Percentiles rank a stretch among this genome's conserved stretches.
These are phyloP conservation scores for Metschnikowia matae DNA, from an alignment of 805 yeast genomes.

Conservation along the genomic window DNA sequence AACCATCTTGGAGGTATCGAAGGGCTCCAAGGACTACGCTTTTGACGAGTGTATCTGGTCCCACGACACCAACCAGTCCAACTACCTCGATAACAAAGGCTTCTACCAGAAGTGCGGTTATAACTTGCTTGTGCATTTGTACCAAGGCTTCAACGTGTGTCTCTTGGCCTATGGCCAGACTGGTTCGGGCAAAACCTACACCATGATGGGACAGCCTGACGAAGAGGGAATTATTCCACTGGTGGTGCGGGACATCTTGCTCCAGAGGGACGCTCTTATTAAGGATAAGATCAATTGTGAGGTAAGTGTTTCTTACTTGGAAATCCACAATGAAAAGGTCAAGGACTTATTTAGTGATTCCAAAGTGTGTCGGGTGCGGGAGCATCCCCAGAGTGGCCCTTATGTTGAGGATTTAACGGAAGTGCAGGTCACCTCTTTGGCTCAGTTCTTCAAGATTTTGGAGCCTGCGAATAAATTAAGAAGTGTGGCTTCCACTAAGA, in stretches of 20 bases:
- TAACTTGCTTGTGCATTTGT: slow-evolving; percentile 53
- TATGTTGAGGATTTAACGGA: slow-evolving; percentile 67
- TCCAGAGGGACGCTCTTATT: slow-evolving; percentile 34
- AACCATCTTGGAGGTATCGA: slow-evolving; percentile 21
- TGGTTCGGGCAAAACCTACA: slow-evolving; percentile 39
- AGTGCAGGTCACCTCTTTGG: slow-evolving; percentile 42
- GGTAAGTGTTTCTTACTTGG: slow-evolving; percentile 57
- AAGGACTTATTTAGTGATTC: slow-evolving; percentile 49
- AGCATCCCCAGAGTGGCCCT: slow-evolving; percentile 62
- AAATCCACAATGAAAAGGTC: slow-evolving; percentile 75
- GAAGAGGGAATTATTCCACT: slow-evolving; percentile 37
- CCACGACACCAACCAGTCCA: slow-evolving; percentile 24
- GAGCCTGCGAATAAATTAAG: slow-evolving; percentile 51
- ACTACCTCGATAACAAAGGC: slow-evolving; percentile 44
- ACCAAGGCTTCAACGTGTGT: slow-evolving; percentile 41
- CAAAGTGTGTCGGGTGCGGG: slow-evolving; percentile 52
- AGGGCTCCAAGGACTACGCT: slow-evolving; percentile 35
- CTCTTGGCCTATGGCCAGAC: slow-evolving; percentile 43
- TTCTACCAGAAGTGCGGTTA: slow-evolving; percentile 56
- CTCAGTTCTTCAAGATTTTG: slow-evolving; percentile 47
- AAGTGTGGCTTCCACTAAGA: slow-evolving; percentile 67
- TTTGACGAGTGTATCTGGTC: slow-evolving; percentile 57
- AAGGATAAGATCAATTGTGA: slow-evolving; percentile 36
- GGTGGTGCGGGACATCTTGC: slow-evolving; percentile 52
- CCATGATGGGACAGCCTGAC: slow-evolving; percentile 39